phyloP scores from a whole-genome alignment of 768 basidiomycete genomes.

The Pleurotus cornucopiae region DNA sequence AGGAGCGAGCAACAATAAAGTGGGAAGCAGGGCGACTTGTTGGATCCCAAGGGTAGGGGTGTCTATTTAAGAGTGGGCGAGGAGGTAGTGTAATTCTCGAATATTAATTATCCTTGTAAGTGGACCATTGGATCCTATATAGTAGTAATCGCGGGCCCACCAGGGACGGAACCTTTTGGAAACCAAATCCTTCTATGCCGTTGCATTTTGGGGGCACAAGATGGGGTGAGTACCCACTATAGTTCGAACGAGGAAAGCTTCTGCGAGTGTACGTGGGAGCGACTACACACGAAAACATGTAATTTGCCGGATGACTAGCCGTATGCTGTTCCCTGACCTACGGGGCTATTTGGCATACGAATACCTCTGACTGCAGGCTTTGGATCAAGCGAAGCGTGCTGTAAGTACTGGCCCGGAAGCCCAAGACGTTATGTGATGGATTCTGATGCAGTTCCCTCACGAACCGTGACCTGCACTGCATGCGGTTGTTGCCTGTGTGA shows the following conservation, averaged over 20 bases:
- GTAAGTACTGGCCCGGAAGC: too few relatives aligned
- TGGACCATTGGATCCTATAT: not conserved
- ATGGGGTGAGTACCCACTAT: not conserved
- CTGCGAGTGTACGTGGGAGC: slow-evolving; percentile 1
- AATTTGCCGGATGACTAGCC: slow-evolving; percentile 1
- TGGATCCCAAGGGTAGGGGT: not conserved
- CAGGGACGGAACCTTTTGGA: not conserved
- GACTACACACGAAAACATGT: slow-evolving; percentile 5
- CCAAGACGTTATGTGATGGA: too few relatives aligned
- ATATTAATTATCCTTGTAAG: not conserved
- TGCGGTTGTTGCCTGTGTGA: too few relatives aligned
- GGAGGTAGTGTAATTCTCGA: not conserved
- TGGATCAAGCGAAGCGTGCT: too few relatives aligned
- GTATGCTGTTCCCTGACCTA: not conserved
- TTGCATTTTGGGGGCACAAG: not conserved
- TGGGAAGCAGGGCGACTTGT: slow-evolving; percentile 1
- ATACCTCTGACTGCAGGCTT: too few relatives aligned
- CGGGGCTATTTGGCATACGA: too few relatives aligned
- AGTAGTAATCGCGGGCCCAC: not conserved
- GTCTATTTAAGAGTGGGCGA: not conserved
- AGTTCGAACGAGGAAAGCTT: not conserved
- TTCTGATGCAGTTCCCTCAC: too few relatives aligned
- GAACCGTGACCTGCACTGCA: too few relatives aligned
- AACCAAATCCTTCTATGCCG: not conserved
- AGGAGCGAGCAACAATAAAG: not conserved